Evolutionary conservation across 495 filamentous ascomycete genomes (phyloP).

Genomic region (Podospora appendiculata): DNA sequence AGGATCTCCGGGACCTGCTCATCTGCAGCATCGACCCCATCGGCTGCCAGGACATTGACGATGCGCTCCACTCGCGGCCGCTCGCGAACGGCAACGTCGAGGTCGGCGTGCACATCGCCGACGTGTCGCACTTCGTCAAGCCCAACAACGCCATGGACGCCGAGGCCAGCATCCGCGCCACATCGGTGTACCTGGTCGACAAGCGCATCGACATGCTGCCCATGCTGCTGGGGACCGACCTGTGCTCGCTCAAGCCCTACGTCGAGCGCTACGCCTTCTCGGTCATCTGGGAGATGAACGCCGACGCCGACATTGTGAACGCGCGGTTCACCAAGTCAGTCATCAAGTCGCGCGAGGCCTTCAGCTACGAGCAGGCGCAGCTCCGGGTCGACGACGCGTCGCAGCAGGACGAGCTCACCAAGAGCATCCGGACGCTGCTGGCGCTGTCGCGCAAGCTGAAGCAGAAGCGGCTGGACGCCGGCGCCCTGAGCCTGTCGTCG

Average conservation of each 20-base stretch:
- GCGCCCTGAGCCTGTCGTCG: slow-evolving; percentile 87
- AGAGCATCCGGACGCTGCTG: slow-evolving; percentile 81
- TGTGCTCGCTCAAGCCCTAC: slow-evolving; percentile 95
- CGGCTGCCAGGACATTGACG: slow-evolving; percentile 96
- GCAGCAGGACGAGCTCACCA: slow-evolving; percentile 78
- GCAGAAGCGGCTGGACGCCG: slow-evolving; percentile 92
- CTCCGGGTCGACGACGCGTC: slow-evolving; percentile 81
- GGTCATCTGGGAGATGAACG: slow-evolving; percentile 84
- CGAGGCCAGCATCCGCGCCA: slow-evolving; percentile 87
- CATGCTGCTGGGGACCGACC: slow-evolving; percentile 86
- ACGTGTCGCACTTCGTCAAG: slow-evolving; percentile 97
- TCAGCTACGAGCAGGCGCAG: slow-evolving; percentile 95
- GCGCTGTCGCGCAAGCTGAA: slow-evolving; percentile 89
- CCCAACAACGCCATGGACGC: slow-evolving; percentile 95
- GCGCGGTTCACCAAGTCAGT: slow-evolving; percentile 90
- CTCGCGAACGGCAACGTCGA: slow-evolving; percentile 92
- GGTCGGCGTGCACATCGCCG: slow-evolving; percentile 97
- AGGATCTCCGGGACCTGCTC: slow-evolving; percentile 75
- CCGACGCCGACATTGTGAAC: slow-evolving; percentile 75
- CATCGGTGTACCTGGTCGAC: slow-evolving; percentile 95
- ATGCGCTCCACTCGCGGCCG: slow-evolving; percentile 80
- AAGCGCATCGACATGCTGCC: slow-evolving; percentile 99
- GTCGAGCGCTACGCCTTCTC: slow-evolving; percentile 97
- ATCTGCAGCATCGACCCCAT: slow-evolving; percentile 97
- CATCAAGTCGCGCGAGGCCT: slow-evolving; percentile 94